Conservation (phyloP, 2,329 filamentous ascomycete genomes). For the Basipetospora chlamydospora region DNA sequence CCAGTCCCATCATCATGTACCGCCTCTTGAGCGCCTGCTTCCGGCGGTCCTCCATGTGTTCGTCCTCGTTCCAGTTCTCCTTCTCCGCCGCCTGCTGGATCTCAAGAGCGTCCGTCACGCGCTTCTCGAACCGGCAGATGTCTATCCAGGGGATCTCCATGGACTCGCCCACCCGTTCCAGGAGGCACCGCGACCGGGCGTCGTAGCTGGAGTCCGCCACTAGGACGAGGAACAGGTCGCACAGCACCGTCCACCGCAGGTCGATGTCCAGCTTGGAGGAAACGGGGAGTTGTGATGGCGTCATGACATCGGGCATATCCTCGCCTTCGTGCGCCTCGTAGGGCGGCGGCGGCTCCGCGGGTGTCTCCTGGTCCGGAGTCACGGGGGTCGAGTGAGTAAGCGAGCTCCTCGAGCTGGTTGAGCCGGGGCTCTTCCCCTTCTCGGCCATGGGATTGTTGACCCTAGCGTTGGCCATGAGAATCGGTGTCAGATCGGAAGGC, state of each 20-base stretch:
- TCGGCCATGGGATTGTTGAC: constrained; percentile 84
- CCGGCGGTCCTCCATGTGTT: constrained; percentile 75
- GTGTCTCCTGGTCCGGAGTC: constrained; percentile 25
- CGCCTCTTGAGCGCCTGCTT: constrained; percentile 70
- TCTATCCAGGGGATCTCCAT: constrained; percentile 81
- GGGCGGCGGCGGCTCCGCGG: constrained; percentile 38
- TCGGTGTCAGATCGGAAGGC: constrained; percentile 67
- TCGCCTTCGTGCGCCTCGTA: constrained; percentile 51
- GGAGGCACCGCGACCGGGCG: constrained; percentile 65
- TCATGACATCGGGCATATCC: constrained; percentile 65
- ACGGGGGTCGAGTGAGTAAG: constrained; percentile 13
- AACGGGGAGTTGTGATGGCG: constrained; percentile 66
- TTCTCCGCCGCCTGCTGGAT: constrained; percentile 93
- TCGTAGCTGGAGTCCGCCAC: constrained; percentile 95
- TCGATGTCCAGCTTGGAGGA: constrained; percentile 87
- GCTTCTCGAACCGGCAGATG: constrained; percentile 92
- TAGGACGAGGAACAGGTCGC: constrained; percentile 87
- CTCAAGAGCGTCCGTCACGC: constrained; percentile 88
- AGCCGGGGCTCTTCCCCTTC: constrained; percentile 3
- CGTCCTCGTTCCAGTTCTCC: constrained; percentile 95
- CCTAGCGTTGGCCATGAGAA: constrained; percentile 79
- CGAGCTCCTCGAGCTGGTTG: constrained; percentile 7
- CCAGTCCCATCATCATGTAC: constrained; percentile 90
- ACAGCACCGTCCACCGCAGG: constrained; percentile 90
- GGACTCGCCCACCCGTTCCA: constrained; percentile 70